phyloP scores from a whole-genome alignment of 2,329 filamentous ascomycete species.

The Verticillium longisporum region DNA sequence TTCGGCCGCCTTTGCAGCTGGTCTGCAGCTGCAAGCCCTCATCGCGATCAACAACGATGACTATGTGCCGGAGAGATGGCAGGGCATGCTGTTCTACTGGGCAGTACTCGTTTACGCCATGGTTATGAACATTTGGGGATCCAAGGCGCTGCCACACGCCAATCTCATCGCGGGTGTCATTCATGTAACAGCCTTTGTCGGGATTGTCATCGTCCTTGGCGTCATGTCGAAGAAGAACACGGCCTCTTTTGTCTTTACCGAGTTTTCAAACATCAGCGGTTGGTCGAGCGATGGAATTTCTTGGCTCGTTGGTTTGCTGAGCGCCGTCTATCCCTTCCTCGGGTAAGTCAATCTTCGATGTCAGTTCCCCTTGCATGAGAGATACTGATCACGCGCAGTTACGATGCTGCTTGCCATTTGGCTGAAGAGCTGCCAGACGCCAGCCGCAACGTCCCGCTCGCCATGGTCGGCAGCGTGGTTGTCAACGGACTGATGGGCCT shows the following conservation, averaged over 20 bases:
- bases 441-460: conserved; percentile 22
- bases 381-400: conserved; percentile 12
- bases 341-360: conserved; percentile 19
- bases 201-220: conserved; percentile 19
- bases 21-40: conserved; percentile 33
- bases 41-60: conserved; percentile 32
- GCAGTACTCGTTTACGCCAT: conserved; percentile 28
- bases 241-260: conserved; percentile 21
- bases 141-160: conserved; percentile 25
- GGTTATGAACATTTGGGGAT: conserved; percentile 34
- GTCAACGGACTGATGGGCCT: conserved; percentile 40
- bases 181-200: conserved; percentile 19
- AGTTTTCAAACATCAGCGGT: conserved; percentile 23
- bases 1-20: conserved; percentile 38
- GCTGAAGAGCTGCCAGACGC: conserved; percentile 25
- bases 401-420: conserved; percentile 25
- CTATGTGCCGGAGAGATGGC: conserved; percentile 34
- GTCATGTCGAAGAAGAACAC: conserved; percentile 23
- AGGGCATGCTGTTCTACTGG: conserved; percentile 41
- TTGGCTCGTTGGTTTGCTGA: conserved; percentile 24
- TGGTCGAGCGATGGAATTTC: conserved; percentile 23
- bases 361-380: neutral
- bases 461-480: conserved; percentile 24
- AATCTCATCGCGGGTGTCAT: conserved; percentile 22
- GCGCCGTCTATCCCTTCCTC: conserved; percentile 23